A percentile compares a stretch with the other conserved stretches of the same genome.
phyloP scores from a whole-genome alignment of 1,284 basidiomycete species.

The Ustilago vetiveriae region DNA sequence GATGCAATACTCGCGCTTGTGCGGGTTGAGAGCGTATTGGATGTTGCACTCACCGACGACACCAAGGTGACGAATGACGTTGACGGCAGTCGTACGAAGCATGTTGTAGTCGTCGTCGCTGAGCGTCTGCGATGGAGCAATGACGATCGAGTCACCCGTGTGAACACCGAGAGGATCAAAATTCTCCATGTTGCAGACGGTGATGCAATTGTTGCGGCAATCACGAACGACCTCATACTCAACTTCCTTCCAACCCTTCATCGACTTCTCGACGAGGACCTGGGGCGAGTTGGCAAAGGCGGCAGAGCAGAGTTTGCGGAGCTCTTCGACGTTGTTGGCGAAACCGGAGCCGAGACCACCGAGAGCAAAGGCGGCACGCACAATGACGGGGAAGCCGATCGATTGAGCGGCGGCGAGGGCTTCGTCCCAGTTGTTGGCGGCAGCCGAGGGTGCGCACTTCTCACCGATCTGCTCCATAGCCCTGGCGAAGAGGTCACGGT shows the following conservation, averaged over 20 bases:
- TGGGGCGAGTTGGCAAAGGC: slow-evolving; percentile 97
- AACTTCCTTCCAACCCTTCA: slow-evolving; percentile 97
- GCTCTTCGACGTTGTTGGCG: slow-evolving; percentile 86
- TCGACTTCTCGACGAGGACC: slow-evolving; percentile 95
- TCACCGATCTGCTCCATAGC: slow-evolving; percentile 98
- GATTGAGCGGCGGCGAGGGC: slow-evolving; percentile 81
- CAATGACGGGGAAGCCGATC: slow-evolving; percentile 97
- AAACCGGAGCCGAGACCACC: slow-evolving; percentile 95
- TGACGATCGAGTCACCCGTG: slow-evolving; percentile 98
- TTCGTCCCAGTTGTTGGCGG: slow-evolving; percentile 79
- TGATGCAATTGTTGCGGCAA: slow-evolving; percentile 96
- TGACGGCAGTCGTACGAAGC: slow-evolving; percentile 96
- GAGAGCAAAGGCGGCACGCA: slow-evolving; percentile 94
- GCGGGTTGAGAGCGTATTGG: slow-evolving; percentile 96
- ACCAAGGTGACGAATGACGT: slow-evolving; percentile 95
- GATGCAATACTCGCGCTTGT: slow-evolving; percentile 95
- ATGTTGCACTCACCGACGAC: slow-evolving; percentile 99
- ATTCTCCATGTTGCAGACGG: slow-evolving; percentile 99
- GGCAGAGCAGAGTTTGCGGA: slow-evolving; percentile 78
- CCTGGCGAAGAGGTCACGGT: slow-evolving; percentile 89
- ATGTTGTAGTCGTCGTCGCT: slow-evolving; percentile 91
- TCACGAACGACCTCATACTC: slow-evolving; percentile 99
- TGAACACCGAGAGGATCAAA: slow-evolving; percentile 98
- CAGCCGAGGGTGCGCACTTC: slow-evolving; percentile 86
- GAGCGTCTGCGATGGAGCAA: slow-evolving; percentile 96